A percentile compares a stretch with the other conserved stretches of the same genome.
Conservation (phyloP, 495 filamentous ascomycete genomes). For the Aspergillus diversus region DNA sequence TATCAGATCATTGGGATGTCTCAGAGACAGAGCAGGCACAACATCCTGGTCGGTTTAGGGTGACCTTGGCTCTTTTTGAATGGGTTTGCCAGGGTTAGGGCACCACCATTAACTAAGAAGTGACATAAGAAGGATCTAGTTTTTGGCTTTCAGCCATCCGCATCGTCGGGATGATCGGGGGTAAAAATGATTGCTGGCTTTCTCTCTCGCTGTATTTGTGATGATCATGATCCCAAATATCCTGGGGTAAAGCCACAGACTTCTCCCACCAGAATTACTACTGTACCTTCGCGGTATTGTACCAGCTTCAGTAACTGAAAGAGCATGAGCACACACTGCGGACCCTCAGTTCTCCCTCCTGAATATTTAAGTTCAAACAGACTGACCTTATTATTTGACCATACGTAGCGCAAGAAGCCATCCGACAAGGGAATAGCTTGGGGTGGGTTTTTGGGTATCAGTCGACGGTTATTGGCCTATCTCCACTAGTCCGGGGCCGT, state of each 20-base stretch:
- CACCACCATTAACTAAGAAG: background rate
- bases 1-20: background rate
- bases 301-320: too few species aligned
- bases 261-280: background rate
- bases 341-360: background rate
- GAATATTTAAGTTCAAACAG: background rate
- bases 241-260: background rate
- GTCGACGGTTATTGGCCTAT: background rate
- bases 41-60: conserved; percentile 3
- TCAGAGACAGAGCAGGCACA: background rate
- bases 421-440: background rate
- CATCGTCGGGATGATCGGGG: background rate
- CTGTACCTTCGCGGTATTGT: too few species aligned
- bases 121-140: background rate
- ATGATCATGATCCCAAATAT: background rate
- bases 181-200: background rate
- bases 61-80: background rate
- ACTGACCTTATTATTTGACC: background rate
- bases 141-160: background rate
- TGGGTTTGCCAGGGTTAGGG: background rate
- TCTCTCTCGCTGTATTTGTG: background rate
- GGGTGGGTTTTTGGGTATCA: background rate
- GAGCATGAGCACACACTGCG: too few species aligned
- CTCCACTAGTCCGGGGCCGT: background rate
- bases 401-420: background rate